These are phyloP conservation scores for Echites panduratus DNA, from an alignment of 257 asterid species.

Conservation along the genomic window DNA sequence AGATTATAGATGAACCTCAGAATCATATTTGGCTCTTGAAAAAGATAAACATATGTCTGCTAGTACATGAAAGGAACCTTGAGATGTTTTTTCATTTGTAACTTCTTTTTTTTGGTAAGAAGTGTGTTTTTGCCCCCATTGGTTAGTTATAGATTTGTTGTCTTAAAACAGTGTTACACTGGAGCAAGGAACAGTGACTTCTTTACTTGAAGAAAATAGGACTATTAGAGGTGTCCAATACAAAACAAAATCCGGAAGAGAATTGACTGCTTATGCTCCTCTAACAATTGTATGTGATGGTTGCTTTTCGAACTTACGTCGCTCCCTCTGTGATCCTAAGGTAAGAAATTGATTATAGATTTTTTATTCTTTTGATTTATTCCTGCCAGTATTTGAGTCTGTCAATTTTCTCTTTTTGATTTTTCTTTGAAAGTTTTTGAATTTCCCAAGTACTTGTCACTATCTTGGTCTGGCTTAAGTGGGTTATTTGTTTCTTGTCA, in stretches of 20 bases:
- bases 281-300: constrained; percentile 68
- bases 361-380: not conserved
- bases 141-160: not conserved
- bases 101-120: not conserved
- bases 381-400: not conserved
- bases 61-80: not conserved
- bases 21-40: not conserved
- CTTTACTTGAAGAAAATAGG: constrained; percentile 53
- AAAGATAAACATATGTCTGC: not conserved
- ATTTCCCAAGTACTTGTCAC: not conserved
- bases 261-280: constrained; percentile 49
- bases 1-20: not conserved
- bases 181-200: constrained; percentile 66
- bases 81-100: not conserved
- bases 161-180: constrained; percentile 44
- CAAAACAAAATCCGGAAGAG: constrained; percentile 51
- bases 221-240: constrained; percentile 56
- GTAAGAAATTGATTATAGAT: constrained; percentile 19
- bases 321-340: constrained; percentile 61
- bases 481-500: constrained; percentile 10
- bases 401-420: not conserved
- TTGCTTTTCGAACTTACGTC: constrained; percentile 64
- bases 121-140: not conserved
- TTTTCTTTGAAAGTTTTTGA: not conserved
- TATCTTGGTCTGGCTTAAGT: not conserved